Percentiles rank a stretch among this genome's conserved stretches.
Evolutionary conservation across 2,329 filamentous ascomycete genomes (phyloP).

Genomic region (Neonectria hederae): DNA sequence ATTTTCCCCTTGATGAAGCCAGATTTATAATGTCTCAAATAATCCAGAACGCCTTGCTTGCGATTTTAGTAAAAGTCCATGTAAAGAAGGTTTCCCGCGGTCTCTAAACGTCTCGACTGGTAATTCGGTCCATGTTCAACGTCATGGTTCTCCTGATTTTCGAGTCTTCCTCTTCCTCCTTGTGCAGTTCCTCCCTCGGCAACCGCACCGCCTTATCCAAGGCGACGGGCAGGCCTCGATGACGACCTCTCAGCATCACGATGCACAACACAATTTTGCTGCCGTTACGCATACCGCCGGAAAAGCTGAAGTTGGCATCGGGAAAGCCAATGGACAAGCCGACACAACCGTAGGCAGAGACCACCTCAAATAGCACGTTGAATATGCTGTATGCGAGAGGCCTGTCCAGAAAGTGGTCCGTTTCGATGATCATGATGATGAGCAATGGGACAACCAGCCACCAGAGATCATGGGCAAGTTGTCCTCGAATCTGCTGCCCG

Average conservation of each 20-base stretch:
- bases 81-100: not conserved
- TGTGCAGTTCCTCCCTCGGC: conserved; percentile 46
- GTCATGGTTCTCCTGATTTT: conserved; percentile 43
- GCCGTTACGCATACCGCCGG: conserved; percentile 61
- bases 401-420: conserved; percentile 60
- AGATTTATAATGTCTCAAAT: not conserved
- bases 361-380: conserved; percentile 68
- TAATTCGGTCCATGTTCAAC: conserved; percentile 39
- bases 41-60: conserved; percentile 17
- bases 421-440: conserved; percentile 69
- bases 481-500: conserved; percentile 67
- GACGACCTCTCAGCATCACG: conserved; percentile 66
- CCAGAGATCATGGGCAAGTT: conserved; percentile 75
- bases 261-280: conserved; percentile 68
- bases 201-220: conserved; percentile 63
- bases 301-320: conserved; percentile 62
- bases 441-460: conserved; percentile 69
- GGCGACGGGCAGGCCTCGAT: conserved; percentile 65
- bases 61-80: not conserved
- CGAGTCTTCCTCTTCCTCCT: conserved; percentile 46
- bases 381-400: conserved; percentile 66
- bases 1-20: not conserved
- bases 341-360: conserved; percentile 69
- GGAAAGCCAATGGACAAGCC: conserved; percentile 67
- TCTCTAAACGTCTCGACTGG: conserved; percentile 36